Evolutionary conservation across 2,329 filamentous ascomycete species (phyloP), one percentile per base, ranked within the genome.

Genomic region (Fusarium keratoplasticum): DNA sequence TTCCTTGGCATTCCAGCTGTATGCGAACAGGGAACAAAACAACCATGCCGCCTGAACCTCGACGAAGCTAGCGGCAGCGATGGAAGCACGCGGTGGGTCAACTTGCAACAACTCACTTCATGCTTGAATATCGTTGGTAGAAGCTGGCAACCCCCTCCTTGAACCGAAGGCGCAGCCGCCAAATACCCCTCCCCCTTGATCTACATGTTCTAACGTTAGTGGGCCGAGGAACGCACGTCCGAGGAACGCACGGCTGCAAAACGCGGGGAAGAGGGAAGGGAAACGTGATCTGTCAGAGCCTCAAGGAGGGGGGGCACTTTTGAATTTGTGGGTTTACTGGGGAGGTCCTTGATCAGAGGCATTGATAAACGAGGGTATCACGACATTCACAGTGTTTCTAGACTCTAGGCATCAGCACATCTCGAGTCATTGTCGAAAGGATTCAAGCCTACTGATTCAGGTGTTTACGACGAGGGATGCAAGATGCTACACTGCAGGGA

Each of bases 261-360:
- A 47, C 54, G 63, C 63, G 63, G 63, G 63, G 63, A 65, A 59
- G 55, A 40, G 52, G 22, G 38, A 29, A 59, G 31, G n/a, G 27
- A 31, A 47, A 33, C 20, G 31, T 64, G 62, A 50, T 50, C 38
- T 40, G 16, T 55, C 20, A n/a, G 59, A 61, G 59, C 40, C 59
- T 36, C 61, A 59, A n/a, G 42, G 22, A 35, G n/a, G 35, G 22
- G n/a, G 16, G 27, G 16, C 16, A 25, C 14, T 8, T 47, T 8
- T 10, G 42, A 47, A 47, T 47, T 16, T 47, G 14, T 18, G 42
- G 42, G 14, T 27, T 31, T 14, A 2, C 27, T 6, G 10, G 47
- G 22, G 47, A 52, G 16, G 47, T 31, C 42, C 22, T 47, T 31
- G 47, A 52, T 20, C 13, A 31, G 47, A 52, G 47, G 27, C 11